phyloP scores from a whole-genome alignment of 2,329 filamentous ascomycete genomes.

The Phaeoacremonium minimum region DNA sequence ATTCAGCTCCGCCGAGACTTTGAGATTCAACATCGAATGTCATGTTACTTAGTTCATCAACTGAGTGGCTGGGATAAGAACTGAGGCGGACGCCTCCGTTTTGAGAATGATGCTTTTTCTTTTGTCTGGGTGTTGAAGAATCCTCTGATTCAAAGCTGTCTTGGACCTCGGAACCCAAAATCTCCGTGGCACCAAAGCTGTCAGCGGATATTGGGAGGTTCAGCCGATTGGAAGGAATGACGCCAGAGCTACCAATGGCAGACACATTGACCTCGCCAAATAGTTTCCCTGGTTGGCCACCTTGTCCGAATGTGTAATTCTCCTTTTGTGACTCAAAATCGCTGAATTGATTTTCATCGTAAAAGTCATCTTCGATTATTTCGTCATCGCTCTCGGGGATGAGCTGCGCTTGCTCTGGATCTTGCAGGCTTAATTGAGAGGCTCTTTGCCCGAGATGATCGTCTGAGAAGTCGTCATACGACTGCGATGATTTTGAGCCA shows the following conservation, averaged over 20 bases:
- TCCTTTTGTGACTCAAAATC: slow-evolving; percentile 74
- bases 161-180: slow-evolving; percentile 34
- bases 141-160: slow-evolving; percentile 44
- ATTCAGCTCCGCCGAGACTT: slow-evolving; percentile 47
- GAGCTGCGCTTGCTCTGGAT: slow-evolving; percentile 22
- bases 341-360: slow-evolving; percentile 32
- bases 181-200: slow-evolving; percentile 27
- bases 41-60: slow-evolving; percentile 45
- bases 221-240: slow-evolving; percentile 40
- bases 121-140: slow-evolving; percentile 24
- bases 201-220: slow-evolving; percentile 37
- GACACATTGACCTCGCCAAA: slow-evolving; percentile 54
- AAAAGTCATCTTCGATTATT: slow-evolving; percentile 16
- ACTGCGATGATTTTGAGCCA: slow-evolving; percentile 29
- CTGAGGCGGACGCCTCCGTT: background rate
- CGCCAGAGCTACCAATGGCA: slow-evolving; percentile 49
- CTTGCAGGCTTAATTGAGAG: slow-evolving; percentile 60
- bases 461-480: slow-evolving; percentile 59
- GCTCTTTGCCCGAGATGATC: slow-evolving; percentile 54
- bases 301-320: slow-evolving; percentile 64
- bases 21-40: slow-evolving; percentile 51
- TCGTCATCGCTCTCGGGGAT: slow-evolving; percentile 19
- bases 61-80: slow-evolving; percentile 31
- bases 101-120: slow-evolving; percentile 14
- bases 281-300: slow-evolving; percentile 31